Evolutionary conservation across 768 basidiomycete species (phyloP).

Genomic region (Hypholoma fasciculare): DNA sequence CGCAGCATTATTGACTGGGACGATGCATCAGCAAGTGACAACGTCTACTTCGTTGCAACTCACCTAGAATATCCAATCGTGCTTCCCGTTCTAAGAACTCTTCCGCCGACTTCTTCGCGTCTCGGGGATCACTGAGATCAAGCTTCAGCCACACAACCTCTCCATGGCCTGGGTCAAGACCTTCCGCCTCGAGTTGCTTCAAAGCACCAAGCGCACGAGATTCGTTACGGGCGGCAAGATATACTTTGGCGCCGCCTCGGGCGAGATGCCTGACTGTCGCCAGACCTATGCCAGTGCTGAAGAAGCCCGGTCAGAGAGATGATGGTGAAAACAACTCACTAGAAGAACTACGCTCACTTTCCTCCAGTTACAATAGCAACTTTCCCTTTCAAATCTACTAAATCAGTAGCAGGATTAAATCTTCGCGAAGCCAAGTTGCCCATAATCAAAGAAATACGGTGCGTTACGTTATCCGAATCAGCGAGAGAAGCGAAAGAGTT

Average conservation of each 20-base stretch:
- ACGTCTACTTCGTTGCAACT: neutral
- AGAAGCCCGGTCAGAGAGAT: too few species aligned
- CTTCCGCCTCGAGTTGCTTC: slow-evolving; percentile 41
- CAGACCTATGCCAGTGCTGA: slow-evolving; percentile 23
- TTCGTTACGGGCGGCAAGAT: slow-evolving; percentile 54
- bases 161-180: slow-evolving; percentile 43
- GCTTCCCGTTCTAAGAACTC: slow-evolving; percentile 49
- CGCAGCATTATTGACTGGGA: slow-evolving; percentile 56
- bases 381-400: slow-evolving; percentile 48
- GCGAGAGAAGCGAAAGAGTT: too few species aligned
- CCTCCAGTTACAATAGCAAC: slow-evolving; percentile 60
- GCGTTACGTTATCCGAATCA: too few species aligned
- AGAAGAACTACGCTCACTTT: slow-evolving; percentile 37
- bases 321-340: too few species aligned
- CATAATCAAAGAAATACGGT: neutral
- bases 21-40: neutral
- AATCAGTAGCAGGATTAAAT: slow-evolving; percentile 33
- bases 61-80: slow-evolving; percentile 56
- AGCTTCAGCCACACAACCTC: slow-evolving; percentile 50
- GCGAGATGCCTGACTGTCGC: slow-evolving; percentile 53
- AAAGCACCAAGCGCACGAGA: slow-evolving; percentile 47
- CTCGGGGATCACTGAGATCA: slow-evolving; percentile 48
- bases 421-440: slow-evolving; percentile 13
- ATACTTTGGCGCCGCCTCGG: slow-evolving; percentile 56
- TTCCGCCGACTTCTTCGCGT: slow-evolving; percentile 47